phyloP scores from a whole-genome alignment of 2,329 filamentous ascomycete genomes.

The Arthrobotrys conoides region DNA sequence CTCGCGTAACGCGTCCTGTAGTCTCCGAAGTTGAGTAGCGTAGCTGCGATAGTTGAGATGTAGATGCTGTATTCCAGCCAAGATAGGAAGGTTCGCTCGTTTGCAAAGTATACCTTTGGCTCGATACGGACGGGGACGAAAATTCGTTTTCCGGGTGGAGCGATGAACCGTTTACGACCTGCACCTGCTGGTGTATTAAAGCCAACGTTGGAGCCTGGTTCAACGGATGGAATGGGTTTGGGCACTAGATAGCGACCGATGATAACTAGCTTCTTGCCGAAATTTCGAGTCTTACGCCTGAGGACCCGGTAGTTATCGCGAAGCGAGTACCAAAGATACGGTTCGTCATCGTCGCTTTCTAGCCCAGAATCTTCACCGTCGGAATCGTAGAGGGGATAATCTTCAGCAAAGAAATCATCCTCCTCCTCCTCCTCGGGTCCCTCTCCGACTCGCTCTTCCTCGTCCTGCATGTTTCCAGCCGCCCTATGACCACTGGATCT shows the following conservation, averaged over 20 bases:
- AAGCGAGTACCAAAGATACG: constrained; percentile 47
- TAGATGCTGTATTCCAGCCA: constrained; percentile 99
- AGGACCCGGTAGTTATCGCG: constrained; percentile 50
- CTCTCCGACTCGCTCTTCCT: constrained; percentile 65
- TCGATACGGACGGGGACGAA: constrained; percentile 96
- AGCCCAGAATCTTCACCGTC: constrained; percentile 53
- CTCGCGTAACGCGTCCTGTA: constrained; percentile 70
- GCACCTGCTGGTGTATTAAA: constrained; percentile 55
- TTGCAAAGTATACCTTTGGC: constrained; percentile 97
- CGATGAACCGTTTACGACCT: constrained; percentile 70
- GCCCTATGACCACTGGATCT: constrained; percentile 1
- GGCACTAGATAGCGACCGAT: constrained; percentile 53
- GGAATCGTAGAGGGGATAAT: constrained; percentile 49
- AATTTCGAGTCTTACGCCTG: constrained; percentile 39
- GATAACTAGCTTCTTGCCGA: constrained; percentile 53
- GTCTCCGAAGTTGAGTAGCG: constrained; percentile 83
- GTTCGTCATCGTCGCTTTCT: constrained; percentile 54
- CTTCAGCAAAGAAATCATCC: constrained; percentile 58
- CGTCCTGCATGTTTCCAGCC: constrained; percentile 63
- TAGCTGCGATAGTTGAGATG: constrained; percentile 87
- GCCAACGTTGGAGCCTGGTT: constrained; percentile 50
- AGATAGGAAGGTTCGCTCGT: constrained; percentile 93
- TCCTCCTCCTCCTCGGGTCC: constrained; percentile 27
- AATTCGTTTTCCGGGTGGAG: constrained; percentile 74
- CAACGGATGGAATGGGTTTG: constrained; percentile 52